Evolutionary conservation across 768 basidiomycete species (phyloP), one percentile per base, ranked within the genome.

Genomic region (Leccinellum rugosiceps): DNA sequence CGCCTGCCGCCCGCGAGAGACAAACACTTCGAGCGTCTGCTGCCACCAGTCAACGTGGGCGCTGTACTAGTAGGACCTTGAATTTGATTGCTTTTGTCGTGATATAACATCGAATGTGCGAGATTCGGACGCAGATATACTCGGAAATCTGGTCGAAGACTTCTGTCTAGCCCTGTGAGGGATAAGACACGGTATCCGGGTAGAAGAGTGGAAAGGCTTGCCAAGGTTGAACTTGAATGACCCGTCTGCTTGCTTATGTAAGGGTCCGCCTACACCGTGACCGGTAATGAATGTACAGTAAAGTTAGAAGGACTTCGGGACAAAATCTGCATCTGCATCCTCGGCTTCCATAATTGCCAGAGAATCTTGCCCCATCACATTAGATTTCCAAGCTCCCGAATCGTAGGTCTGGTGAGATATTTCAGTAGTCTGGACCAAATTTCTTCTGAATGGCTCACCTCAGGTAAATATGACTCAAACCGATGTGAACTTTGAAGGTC

Each of bases 31-130:
- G 9, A 94, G 76, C 0, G 84, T 82, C 45, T 76, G 74, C 30
- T 81, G 83, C 95, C 95, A 98, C 94, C 94, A 97, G 53, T 87
- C 83, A 31, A 93, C 76, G 65, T 90, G 90, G 11, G 91, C 83
- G 50, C 83, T 74, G n/a, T n/a, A n/a, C n/a, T n/a, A n/a, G 70
- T 87, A 97, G 4, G 91, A 86, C 2, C 87, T 80, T 0, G 92
- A 89, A 70, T 98, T 95, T 1, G 92, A 88, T 48, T 83, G 77
- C 64, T 88, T 91, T 73, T 95, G 92, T 13, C 85, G 78, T 0
- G 90, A 84, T n/a, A 89, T 73, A 95, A 98, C 8, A 98, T 77
- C 0, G 93, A 84, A 60, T 89, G 85, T 0, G 11, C 90, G 84
- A 28, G 80, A 65, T 8, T 64, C 68, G 11, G 73, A 69, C 3